A percentile compares a stretch with the other conserved stretches of the same genome.
These are phyloP conservation scores for Entrophospora sp. DNA, from an alignment of 192 early-diverging fungal species.

Conservation along the genomic window DNA sequence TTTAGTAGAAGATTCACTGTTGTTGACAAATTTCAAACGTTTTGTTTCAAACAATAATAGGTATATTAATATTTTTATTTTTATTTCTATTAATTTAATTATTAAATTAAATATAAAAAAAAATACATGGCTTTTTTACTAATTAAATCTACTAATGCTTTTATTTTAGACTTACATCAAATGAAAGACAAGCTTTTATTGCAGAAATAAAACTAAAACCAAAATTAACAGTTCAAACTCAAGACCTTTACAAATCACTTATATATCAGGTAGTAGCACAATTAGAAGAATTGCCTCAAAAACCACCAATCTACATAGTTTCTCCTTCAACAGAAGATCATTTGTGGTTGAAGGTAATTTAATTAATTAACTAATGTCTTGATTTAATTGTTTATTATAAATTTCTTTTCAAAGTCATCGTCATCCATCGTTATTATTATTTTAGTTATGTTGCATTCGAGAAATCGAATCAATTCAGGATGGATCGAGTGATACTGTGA, in stretches of 20 bases:
- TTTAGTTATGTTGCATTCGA: background rate
- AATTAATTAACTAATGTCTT: background rate
- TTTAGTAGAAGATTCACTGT: slow-evolving; percentile 51
- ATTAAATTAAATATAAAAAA: background rate
- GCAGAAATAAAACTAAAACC: slow-evolving; percentile 47
- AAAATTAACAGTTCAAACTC: slow-evolving; percentile 32
- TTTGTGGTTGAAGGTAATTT: slow-evolving; percentile 74
- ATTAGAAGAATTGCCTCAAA: slow-evolving; percentile 54
- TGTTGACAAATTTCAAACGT: slow-evolving; percentile 63
- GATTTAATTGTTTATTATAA: background rate
- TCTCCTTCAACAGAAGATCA: slow-evolving; percentile 84
- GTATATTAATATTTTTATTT: background rate
- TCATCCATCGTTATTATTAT: background rate
- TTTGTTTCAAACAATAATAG: slow-evolving; percentile 43
- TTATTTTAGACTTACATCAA: slow-evolving; percentile 30
- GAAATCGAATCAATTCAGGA: background rate
- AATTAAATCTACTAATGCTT: background rate
- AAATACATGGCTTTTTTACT: background rate
- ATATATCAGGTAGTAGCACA: slow-evolving; percentile 87
- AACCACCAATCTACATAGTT: slow-evolving; percentile 53
- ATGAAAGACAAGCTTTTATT: slow-evolving; percentile 46
- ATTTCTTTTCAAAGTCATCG: background rate
- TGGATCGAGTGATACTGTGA: slow-evolving; percentile 29
- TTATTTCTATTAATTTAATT: background rate
- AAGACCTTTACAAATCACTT: slow-evolving; percentile 86